Evolutionary conservation across 2,329 filamentous ascomycete species (phyloP).

Genomic region (Domatiomyces catenatus): DNA sequence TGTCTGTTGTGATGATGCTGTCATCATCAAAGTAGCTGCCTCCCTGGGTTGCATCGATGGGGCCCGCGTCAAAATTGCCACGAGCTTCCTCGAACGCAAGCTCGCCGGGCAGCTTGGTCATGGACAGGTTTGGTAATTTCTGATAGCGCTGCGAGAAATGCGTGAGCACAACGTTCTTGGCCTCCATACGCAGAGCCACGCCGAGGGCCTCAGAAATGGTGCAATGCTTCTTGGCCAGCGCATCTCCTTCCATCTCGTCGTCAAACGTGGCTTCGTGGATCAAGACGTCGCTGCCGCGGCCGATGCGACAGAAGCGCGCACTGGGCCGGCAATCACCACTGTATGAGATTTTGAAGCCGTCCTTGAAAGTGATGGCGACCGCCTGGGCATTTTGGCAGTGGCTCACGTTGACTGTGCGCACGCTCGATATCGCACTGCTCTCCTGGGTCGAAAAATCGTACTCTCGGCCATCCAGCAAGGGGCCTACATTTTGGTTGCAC

Average conservation of each 20-base stretch:
- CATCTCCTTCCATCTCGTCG: conserved; percentile 64
- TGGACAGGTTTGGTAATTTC: conserved; percentile 44
- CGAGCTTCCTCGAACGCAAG: conserved; percentile 13
- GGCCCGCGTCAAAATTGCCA: conserved; percentile 17
- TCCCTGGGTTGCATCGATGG: conserved; percentile 1
- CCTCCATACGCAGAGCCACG: conserved; percentile 63
- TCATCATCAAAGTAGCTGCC: not conserved
- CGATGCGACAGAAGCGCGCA: conserved; percentile 52
- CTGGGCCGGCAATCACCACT: conserved; percentile 87
- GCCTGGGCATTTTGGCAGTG: conserved; percentile 73
- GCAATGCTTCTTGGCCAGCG: conserved; percentile 73
- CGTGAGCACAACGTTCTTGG: conserved; percentile 66
- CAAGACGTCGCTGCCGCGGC: conserved; percentile 60
- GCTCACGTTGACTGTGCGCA: conserved; percentile 43
- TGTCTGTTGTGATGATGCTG: conserved; percentile 8
- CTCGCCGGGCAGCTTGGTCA: conserved; percentile 9
- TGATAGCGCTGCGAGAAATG: conserved; percentile 94
- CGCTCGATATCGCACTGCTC: not conserved
- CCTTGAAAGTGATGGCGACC: conserved; percentile 60
- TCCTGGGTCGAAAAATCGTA: conserved; percentile 4
- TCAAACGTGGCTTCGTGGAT: conserved; percentile 96
- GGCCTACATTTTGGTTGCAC: conserved; percentile 6
- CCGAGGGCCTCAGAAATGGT: conserved; percentile 75
- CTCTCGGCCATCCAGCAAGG: conserved; percentile 6
- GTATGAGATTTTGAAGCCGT: conserved; percentile 75